Base-by-base conservation (phyloP, 306 rosid genomes). In the Urtica urens region DNA sequence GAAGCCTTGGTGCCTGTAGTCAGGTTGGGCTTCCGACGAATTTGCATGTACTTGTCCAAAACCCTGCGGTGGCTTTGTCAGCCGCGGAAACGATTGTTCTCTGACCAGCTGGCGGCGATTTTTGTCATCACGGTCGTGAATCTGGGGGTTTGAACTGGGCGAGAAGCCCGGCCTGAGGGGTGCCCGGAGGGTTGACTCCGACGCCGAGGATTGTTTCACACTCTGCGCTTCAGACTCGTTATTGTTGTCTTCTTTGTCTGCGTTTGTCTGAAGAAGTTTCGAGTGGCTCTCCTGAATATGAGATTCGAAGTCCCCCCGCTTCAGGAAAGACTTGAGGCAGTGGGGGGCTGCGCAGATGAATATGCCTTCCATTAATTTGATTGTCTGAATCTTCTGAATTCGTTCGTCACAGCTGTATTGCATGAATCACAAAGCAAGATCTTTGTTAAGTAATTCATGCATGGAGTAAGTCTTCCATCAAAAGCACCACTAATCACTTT, bases 361-460 rank as follows among this genome's bases (percentile, higher is more conserved):
- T 71, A 86, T 92, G 58, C 99, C 99, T 77, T 92, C 99, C 96
- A 92, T 86, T 78, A 92, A 63, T 82, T 92, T 86, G 42, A 92
- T 76, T 2, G 99, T 86, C 65, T 79, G 99, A 65, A 92, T 92
- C 83, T 86, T 92, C 77, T 82, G 99, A 62, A 92, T 82, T 27
- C 99, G 93, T 51, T 82, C 99, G 17, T 92, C 96, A 53, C 99
- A 86, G 45, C 99, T 86, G 76, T 41, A 23, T 48, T 60, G 67
- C 53, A 75, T 11, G 64, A 49, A 74, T 44, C 49, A 71, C 7
- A 20, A 42, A 52, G 55, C 59, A 26, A 37, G 51, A 37, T 12
- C 38, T 3, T 9, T 35, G n/a, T 59, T 29, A 52, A 33, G 42
- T 53, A 29, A 59, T 21, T 54, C 56, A 49, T 18, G 46, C 47